Percentiles rank a stretch among this genome's conserved stretches.
Conservation (phyloP, 352 stramenopile genomes). For the Pythium pectinolyticum region DNA sequence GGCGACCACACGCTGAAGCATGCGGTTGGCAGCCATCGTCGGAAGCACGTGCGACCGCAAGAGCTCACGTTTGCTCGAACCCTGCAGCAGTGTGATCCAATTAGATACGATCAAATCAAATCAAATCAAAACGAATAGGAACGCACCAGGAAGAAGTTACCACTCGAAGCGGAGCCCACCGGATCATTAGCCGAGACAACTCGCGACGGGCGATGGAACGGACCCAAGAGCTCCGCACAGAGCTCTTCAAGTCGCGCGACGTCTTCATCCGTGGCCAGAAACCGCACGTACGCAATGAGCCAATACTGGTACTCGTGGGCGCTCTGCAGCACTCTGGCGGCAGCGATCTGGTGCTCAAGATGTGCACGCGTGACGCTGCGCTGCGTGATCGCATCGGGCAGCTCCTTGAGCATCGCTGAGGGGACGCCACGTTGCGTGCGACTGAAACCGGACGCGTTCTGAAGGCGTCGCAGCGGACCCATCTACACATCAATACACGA, state of each 20-base stretch:
- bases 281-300: slow-evolving; percentile 80
- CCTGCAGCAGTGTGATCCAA: too few species aligned
- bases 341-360: slow-evolving; percentile 80
- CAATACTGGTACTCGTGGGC: slow-evolving; percentile 80
- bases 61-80: slow-evolving; percentile 67
- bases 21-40: slow-evolving; percentile 76
- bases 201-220: slow-evolving; percentile 55
- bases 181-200: too few species aligned
- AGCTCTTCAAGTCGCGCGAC: slow-evolving; percentile 72
- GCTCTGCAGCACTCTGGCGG: slow-evolving; percentile 65
- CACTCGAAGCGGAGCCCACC: too few species aligned
- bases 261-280: slow-evolving; percentile 80
- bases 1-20: slow-evolving; percentile 77
- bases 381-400: slow-evolving; percentile 73
- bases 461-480: slow-evolving; percentile 69
- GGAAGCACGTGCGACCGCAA: slow-evolving; percentile 72
- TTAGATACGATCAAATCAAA: too few species aligned
- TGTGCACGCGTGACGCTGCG: slow-evolving; percentile 81
- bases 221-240: slow-evolving; percentile 76
- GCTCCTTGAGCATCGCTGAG: slow-evolving; percentile 69
- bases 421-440: slow-evolving; percentile 62
- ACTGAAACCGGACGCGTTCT: slow-evolving; percentile 79
- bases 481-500: too few species aligned
- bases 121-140: too few species aligned
- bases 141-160: too few species aligned